Evolutionary conservation across 192 early-diverging fungal species (phyloP).

Genomic region (Phycomyces blakesleeanus): DNA sequence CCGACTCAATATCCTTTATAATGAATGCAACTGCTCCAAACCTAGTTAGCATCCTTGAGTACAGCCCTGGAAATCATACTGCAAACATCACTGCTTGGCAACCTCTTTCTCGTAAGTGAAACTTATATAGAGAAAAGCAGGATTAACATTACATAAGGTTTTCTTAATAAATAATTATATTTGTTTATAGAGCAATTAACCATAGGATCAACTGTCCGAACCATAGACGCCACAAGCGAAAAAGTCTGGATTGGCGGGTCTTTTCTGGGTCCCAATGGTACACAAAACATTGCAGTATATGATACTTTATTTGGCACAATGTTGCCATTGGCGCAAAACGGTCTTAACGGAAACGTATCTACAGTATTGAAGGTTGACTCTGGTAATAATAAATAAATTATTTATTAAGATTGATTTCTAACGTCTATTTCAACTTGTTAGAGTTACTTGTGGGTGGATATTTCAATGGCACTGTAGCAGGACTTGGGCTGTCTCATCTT

Average conservation of each 20-base stretch:
- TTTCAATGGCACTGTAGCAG: neutral
- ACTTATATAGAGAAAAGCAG: too few relatives aligned
- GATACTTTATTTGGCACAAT: constrained; percentile 6
- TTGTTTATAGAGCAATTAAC: constrained; percentile 35
- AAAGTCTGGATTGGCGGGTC: constrained; percentile 51
- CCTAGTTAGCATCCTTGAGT: constrained; percentile 30
- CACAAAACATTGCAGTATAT: constrained; percentile 53
- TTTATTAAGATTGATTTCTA: neutral
- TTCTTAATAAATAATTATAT: too few relatives aligned
- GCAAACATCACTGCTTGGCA: constrained; percentile 13
- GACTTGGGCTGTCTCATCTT: neutral
- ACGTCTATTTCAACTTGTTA: neutral
- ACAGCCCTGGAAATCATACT: constrained; percentile 9
- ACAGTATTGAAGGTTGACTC: neutral
- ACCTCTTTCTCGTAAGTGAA: constrained; percentile 17
- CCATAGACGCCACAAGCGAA: constrained; percentile 34
- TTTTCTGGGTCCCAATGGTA: constrained; percentile 37
- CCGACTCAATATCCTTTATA: constrained; percentile 24
- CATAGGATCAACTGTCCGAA: constrained; percentile 45
- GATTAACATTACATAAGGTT: too few relatives aligned
- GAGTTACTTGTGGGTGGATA: neutral
- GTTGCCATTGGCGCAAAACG: neutral
- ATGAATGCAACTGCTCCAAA: constrained; percentile 18
- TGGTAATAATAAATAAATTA: neutral
- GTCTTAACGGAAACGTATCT: neutral